These are phyloP conservation scores for Phaeosphaeriaceae sp. DNA, from an alignment of 2,329 filamentous ascomycete genomes.

Conservation along the genomic window DNA sequence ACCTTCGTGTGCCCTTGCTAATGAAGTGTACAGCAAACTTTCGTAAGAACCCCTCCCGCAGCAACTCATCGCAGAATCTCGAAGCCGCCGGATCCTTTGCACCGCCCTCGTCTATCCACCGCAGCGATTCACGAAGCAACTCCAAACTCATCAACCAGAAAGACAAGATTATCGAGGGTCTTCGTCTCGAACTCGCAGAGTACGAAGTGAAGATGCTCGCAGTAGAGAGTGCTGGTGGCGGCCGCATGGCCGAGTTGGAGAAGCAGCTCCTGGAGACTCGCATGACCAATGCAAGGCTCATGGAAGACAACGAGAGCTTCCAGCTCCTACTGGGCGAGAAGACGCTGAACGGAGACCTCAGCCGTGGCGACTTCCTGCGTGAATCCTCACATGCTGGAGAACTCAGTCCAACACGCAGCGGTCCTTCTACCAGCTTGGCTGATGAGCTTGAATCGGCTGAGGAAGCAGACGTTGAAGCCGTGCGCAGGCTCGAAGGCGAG, in stretches of 20 bases:
- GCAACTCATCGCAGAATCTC: constrained; percentile 66
- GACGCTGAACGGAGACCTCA: constrained; percentile 93
- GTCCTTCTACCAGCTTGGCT: constrained; percentile 58
- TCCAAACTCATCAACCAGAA: constrained; percentile 93
- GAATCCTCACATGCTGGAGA: constrained; percentile 46
- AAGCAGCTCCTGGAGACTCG: constrained; percentile 87
- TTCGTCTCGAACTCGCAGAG: constrained; percentile 91
- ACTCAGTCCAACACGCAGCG: constrained; percentile 41
- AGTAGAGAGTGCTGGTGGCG: constrained; percentile 90
- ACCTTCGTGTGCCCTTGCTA: constrained; percentile 18
- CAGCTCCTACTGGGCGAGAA: constrained; percentile 93
- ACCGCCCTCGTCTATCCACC: constrained; percentile 81
- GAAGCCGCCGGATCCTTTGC: constrained; percentile 85
- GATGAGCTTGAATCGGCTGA: constrained; percentile 81
- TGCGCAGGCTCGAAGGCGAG: constrained; percentile 77
- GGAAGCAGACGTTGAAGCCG: constrained; percentile 55
- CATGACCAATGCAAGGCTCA: constrained; percentile 92
- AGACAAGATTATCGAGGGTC: constrained; percentile 92
- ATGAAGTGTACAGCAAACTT: constrained; percentile 48
- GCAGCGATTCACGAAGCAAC: constrained; percentile 87
- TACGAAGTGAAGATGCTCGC: constrained; percentile 95
- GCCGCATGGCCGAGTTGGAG: constrained; percentile 87
- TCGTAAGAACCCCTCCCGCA: constrained; percentile 52
- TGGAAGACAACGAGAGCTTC: constrained; percentile 99
- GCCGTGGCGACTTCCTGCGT: constrained; percentile 79